A percentile compares a stretch with the other conserved stretches of the same genome.
phyloP scores from a whole-genome alignment of 1,284 basidiomycete genomes.

The Cryptococcus maquisensis region DNA sequence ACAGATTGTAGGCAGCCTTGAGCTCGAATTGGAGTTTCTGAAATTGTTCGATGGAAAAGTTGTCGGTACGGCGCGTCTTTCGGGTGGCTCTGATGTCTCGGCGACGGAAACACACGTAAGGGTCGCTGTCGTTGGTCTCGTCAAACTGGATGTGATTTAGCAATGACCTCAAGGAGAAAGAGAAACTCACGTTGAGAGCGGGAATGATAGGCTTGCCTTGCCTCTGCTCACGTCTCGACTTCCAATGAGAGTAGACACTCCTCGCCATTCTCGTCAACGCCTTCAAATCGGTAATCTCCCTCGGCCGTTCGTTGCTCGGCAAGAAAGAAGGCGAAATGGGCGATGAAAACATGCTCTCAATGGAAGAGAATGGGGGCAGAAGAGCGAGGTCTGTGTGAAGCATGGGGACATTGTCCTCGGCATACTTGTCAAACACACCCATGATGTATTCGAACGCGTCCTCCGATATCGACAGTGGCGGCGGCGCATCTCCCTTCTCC shows the following conservation, averaged over 20 bases:
- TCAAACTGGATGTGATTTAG: conserved; percentile 60
- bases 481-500: conserved; percentile 52
- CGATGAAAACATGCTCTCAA: conserved; percentile 65
- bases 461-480: conserved; percentile 63
- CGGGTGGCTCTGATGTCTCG: conserved; percentile 90
- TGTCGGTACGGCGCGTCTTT: conserved; percentile 88
- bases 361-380: conserved; percentile 71
- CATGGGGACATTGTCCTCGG: conserved; percentile 83
- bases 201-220: conserved; percentile 76
- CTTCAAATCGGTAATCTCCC: conserved; percentile 59
- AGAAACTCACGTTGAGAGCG: conserved; percentile 52
- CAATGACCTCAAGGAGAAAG: conserved; percentile 5
- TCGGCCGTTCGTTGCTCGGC: conserved; percentile 60
- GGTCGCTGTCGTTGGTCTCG: conserved; percentile 90
- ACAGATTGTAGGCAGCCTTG: conserved; percentile 65
- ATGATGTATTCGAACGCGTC: conserved; percentile 94
- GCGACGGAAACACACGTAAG: conserved; percentile 96
- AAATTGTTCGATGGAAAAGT: conserved; percentile 81
- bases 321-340: conserved; percentile 60
- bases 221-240: conserved; percentile 66
- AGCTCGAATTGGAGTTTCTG: conserved; percentile 75
- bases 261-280: conserved; percentile 62
- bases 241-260: conserved; percentile 75
- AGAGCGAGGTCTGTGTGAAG: conserved; percentile 65
- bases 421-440: conserved; percentile 87